phyloP scores from a whole-genome alignment of 768 basidiomycete species.

The Lactarius hengduanensis region DNA sequence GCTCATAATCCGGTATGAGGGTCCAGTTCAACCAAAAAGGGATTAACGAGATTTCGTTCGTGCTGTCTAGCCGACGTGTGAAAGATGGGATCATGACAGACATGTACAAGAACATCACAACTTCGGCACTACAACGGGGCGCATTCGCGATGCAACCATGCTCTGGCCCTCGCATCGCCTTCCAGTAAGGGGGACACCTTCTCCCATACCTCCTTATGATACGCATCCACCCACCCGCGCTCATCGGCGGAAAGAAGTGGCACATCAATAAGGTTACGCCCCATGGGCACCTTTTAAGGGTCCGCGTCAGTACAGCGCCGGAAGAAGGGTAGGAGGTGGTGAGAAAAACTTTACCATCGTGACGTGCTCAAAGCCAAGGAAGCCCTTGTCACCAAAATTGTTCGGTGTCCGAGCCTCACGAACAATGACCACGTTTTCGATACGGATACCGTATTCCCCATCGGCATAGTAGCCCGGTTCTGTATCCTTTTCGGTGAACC shows the following conservation, averaged over 20 bases:
- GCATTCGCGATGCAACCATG: conserved; percentile 65
- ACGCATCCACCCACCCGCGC: conserved; percentile 76
- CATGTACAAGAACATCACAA: not conserved
- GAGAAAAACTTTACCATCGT: conserved; percentile 67
- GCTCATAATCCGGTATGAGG: no score
- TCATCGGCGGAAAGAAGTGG: conserved; percentile 65
- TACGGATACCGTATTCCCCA: conserved; percentile 87
- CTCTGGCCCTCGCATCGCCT: conserved; percentile 56
- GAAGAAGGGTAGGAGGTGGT: not conserved
- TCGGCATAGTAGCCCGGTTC: conserved; percentile 94
- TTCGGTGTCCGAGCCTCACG: conserved; percentile 64
- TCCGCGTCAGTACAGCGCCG: conserved; percentile 9
- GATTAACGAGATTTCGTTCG: not conserved
- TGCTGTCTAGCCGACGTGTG: not conserved
- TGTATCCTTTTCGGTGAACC: conserved; percentile 28
- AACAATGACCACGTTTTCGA: conserved; percentile 87
- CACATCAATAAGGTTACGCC: conserved; percentile 74
- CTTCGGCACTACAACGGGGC: conserved; percentile 33
- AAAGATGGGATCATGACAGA: not conserved
- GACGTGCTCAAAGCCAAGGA: conserved; percentile 79
- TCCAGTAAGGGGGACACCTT: conserved; percentile 73
- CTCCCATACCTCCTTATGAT: conserved; percentile 72
- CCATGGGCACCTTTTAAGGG: conserved; percentile 68
- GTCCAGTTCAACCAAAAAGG: not conserved
- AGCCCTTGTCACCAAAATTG: conserved; percentile 81